These are phyloP conservation scores for Diaporthe citrichinensis DNA, from an alignment of 2,329 filamentous ascomycete genomes.

Conservation along the genomic window DNA sequence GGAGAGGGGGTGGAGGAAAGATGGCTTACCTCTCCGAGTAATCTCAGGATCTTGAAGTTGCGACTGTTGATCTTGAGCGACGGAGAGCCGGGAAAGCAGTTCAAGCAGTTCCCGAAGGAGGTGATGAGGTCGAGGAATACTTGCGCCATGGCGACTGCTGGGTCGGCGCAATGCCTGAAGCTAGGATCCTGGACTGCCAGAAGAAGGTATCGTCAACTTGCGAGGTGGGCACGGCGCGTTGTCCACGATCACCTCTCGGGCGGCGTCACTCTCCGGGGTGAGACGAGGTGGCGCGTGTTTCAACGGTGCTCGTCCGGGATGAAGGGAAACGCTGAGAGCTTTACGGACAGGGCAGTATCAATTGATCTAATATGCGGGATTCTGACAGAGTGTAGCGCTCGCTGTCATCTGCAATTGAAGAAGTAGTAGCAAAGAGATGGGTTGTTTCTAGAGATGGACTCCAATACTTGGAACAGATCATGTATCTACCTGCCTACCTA, in stretches of 20 bases:
- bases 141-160: conserved; percentile 75
- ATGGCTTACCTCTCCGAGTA: conserved; percentile 84
- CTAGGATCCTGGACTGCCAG: background rate
- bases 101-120: conserved; percentile 94
- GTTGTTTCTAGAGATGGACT: background rate
- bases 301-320: background rate
- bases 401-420: conserved; percentile 6
- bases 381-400: background rate
- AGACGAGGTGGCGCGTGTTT: conserved; percentile 2
- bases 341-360: background rate
- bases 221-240: conserved; percentile 17
- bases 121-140: conserved; percentile 91
- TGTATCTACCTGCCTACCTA: no score
- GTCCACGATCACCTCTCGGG: conserved; percentile 12
- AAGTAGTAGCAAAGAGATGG: background rate
- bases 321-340: no score
- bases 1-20: no score
- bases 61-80: conserved; percentile 95
- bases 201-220: background rate
- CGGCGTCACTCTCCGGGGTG: background rate
- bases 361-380: background rate
- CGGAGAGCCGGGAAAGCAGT: conserved; percentile 94
- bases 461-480: background rate
- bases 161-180: background rate
- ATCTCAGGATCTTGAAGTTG: conserved; percentile 94